Percentiles rank a stretch among this genome's conserved stretches.
These are phyloP conservation scores for Acer negundo DNA, from an alignment of 345 rosid species.

Conservation along the genomic window DNA sequence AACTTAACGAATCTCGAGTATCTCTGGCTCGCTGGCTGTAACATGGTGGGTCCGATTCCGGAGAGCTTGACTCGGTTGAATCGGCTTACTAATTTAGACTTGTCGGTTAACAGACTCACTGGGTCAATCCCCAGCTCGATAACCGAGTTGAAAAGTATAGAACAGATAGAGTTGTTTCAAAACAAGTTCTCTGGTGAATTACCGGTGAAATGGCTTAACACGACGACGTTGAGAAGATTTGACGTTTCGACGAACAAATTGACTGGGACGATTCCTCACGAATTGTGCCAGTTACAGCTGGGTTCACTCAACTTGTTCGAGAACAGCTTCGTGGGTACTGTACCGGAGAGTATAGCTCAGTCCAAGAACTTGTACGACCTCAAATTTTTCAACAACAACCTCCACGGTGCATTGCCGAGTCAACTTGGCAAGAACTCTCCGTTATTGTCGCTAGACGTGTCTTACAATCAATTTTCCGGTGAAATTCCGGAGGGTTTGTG, in stretches of 20 bases:
- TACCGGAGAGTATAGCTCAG: constrained; percentile 64
- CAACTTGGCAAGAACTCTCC: constrained; percentile 67
- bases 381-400: constrained; percentile 67
- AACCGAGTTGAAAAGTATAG: constrained; percentile 41
- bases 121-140: constrained; percentile 72
- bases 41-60: constrained; percentile 62
- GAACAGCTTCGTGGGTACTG: constrained; percentile 63
- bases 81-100: constrained; percentile 53
- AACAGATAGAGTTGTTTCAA: constrained; percentile 70
- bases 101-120: constrained; percentile 50
- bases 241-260: constrained; percentile 73
- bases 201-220: constrained; percentile 48
- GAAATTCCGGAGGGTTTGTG: constrained; percentile 65
- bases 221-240: constrained; percentile 48
- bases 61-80: constrained; percentile 34
- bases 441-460: constrained; percentile 52
- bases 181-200: constrained; percentile 75
- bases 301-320: constrained; percentile 64
- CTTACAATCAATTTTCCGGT: constrained; percentile 66
- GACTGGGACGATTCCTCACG: constrained; percentile 62
- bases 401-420: constrained; percentile 63
- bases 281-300: constrained; percentile 57
- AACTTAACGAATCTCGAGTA: constrained; percentile 53
- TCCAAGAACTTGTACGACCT: constrained; percentile 59
- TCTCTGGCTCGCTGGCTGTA: constrained; percentile 63